Conservation (phyloP, 805 yeast genomes). For the Candida boleticola region DNA sequence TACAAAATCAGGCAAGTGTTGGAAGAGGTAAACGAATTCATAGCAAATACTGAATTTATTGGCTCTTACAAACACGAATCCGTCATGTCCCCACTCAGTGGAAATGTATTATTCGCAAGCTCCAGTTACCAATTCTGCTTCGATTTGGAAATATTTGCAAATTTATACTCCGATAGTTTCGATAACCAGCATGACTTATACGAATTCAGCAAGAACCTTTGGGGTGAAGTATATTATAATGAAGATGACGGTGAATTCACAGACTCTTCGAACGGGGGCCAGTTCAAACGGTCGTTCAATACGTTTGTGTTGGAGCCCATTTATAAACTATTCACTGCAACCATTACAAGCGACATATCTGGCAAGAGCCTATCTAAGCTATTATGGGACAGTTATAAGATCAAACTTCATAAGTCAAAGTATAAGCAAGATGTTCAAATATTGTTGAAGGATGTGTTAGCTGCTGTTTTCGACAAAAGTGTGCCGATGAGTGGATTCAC, state of each 20-base stretch:
- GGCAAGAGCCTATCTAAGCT: constrained; percentile 32
- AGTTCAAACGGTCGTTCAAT: constrained; percentile 48
- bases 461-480: constrained; percentile 49
- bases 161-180: constrained; percentile 34
- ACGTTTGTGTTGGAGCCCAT: constrained; percentile 73
- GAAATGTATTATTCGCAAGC: constrained; percentile 77
- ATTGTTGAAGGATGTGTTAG: constrained; percentile 54
- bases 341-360: constrained; percentile 51
- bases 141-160: constrained; percentile 63
- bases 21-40: constrained; percentile 59
- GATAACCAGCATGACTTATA: constrained; percentile 18
- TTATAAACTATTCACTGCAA: constrained; percentile 66
- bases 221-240: constrained; percentile 74
- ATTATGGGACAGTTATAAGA: constrained; percentile 49
- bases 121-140: constrained; percentile 61
- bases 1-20: constrained; percentile 61
- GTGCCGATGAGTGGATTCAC: constrained; percentile 12
- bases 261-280: constrained; percentile 21
- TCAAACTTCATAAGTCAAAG: constrained; percentile 37
- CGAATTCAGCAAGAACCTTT: constrained; percentile 53
- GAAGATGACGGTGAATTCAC: constrained; percentile 44
- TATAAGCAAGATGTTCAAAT: constrained; percentile 57
- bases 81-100: constrained; percentile 55
- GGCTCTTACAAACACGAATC: constrained; percentile 23
- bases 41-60: constrained; percentile 33